phyloP scores from a whole-genome alignment of 2,329 filamentous ascomycete species.

The Zopfia rhizophila region DNA sequence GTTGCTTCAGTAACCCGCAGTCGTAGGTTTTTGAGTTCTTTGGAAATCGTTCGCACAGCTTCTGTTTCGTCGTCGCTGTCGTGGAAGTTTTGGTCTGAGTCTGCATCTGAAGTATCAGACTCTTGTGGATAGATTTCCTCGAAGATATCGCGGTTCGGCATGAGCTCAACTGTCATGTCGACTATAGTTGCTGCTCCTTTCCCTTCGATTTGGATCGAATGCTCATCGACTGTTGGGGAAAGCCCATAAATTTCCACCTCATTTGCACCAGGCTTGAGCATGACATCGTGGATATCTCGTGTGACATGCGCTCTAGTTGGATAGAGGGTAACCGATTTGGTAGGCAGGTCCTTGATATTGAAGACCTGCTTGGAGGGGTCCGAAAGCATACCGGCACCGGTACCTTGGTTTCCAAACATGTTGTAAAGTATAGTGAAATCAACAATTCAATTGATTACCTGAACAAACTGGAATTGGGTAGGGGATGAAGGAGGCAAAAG shows the following conservation, averaged over 20 bases:
- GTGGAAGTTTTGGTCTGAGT: constrained; percentile 45
- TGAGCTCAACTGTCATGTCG: constrained; percentile 69
- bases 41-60: constrained; percentile 52
- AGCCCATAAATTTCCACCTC: constrained; percentile 67
- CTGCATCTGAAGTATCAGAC: constrained; percentile 50
- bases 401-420: constrained; percentile 10
- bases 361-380: constrained; percentile 20
- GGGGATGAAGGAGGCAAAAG: no score
- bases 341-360: constrained; percentile 64
- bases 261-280: constrained; percentile 65
- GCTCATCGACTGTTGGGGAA: constrained; percentile 63
- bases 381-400: constrained; percentile 9
- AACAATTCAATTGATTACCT: no score
- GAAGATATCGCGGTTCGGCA: constrained; percentile 66
- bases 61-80: constrained; percentile 58
- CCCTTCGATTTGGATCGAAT: constrained; percentile 70
- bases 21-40: constrained; percentile 32
- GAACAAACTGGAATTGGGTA: no score
- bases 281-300: constrained; percentile 67
- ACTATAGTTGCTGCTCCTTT: constrained; percentile 67
- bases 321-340: constrained; percentile 71
- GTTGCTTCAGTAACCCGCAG: constrained; percentile 24
- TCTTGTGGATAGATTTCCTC: constrained; percentile 64
- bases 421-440: no score
- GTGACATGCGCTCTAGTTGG: constrained; percentile 69